These are phyloP conservation scores for Colletotrichum acutatum DNA, from an alignment of 2,329 filamentous ascomycete genomes.

Conservation along the genomic window DNA sequence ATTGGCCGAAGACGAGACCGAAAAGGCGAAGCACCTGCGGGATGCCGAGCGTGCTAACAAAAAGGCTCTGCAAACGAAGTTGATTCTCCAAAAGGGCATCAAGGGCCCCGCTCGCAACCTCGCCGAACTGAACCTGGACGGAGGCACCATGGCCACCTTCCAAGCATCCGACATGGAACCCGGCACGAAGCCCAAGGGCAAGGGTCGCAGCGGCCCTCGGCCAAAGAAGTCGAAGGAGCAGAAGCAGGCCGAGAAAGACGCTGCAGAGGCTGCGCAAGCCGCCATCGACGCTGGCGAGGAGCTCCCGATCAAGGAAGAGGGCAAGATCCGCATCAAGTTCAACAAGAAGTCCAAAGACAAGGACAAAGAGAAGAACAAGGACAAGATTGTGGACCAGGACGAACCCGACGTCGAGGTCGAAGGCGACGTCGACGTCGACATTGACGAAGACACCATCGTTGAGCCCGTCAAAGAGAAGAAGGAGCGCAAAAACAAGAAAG, in stretches of 20 bases:
- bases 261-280: conserved; percentile 88
- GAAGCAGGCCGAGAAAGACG: conserved; percentile 83
- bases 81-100: conserved; percentile 86
- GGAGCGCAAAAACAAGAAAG: conserved; percentile 58
- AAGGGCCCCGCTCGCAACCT: conserved; percentile 75
- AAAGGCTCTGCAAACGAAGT: conserved; percentile 91
- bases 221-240: conserved; percentile 93
- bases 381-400: conserved; percentile 46
- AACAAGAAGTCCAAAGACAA: conserved; percentile 60
- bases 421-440: conserved; percentile 42
- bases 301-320: conserved; percentile 69
- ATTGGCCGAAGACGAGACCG: conserved; percentile 82
- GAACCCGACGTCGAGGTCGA: conserved; percentile 51
- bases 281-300: conserved; percentile 84
- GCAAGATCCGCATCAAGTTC: conserved; percentile 73
- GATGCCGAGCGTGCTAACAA: conserved; percentile 92
- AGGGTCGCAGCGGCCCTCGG: conserved; percentile 70
- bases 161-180: conserved; percentile 71
- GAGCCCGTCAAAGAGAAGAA: conserved; percentile 53
- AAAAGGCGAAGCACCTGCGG: conserved; percentile 81
- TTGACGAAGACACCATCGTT: conserved; percentile 49
- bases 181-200: conserved; percentile 58
- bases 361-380: conserved; percentile 54
- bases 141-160: conserved; percentile 87
- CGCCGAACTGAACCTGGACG: conserved; percentile 83